A percentile compares a stretch with the other conserved stretches of the same genome.
These are phyloP conservation scores for Amaranthus cruentus DNA, from an alignment of 148 eudicot species.

Conservation along the genomic window DNA sequence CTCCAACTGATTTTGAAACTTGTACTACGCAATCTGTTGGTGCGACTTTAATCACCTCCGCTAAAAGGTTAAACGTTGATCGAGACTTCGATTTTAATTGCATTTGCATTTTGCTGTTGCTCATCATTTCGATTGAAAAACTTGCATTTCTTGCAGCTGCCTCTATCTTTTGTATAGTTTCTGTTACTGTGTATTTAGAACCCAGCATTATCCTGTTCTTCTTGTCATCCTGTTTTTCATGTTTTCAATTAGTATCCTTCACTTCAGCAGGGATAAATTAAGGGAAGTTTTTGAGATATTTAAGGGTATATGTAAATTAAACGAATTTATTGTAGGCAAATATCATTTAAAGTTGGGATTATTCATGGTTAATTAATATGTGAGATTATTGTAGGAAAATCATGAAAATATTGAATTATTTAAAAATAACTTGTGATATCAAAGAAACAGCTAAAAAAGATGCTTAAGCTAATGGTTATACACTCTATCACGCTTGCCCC, in stretches of 20 bases:
- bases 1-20: conserved; percentile 44
- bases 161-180: conserved; percentile 49
- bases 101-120: conserved; percentile 37
- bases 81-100: conserved; percentile 36
- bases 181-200: conserved; percentile 39
- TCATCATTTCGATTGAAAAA: conserved; percentile 44
- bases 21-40: conserved; percentile 51
- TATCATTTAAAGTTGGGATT: not conserved
- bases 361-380: too few species aligned
- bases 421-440: too few species aligned
- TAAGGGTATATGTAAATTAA: not conserved
- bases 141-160: conserved; percentile 47
- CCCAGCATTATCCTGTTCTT: conserved; percentile 42
- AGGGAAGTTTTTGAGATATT: not conserved
- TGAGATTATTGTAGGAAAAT: too few species aligned
- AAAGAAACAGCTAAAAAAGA: too few species aligned
- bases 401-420: too few species aligned
- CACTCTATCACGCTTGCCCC: too few species aligned
- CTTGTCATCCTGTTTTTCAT: conserved; percentile 33
- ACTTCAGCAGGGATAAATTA: not conserved
- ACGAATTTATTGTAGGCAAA: not conserved
- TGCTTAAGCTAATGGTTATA: too few species aligned
- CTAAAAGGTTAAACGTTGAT: conserved; percentile 41
- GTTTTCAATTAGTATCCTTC: not conserved
- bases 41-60: conserved; percentile 52